Conservation (phyloP, 495 filamentous ascomycete species). For the Aspergillus sclerotioniger region DNA sequence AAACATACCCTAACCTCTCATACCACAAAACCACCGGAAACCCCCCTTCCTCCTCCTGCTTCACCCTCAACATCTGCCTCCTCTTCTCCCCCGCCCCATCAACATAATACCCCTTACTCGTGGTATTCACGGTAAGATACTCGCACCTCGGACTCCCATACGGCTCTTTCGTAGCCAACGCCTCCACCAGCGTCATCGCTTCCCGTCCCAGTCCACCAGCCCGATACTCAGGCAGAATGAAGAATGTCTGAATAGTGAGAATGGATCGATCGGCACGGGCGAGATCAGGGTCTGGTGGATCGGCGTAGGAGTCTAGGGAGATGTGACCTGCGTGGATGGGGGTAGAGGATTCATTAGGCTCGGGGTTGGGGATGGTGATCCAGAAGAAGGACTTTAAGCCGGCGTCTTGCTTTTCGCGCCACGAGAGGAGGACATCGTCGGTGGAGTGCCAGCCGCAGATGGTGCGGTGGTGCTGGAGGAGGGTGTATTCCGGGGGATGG, state of each 20-base stretch:
- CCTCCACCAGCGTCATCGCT: slow-evolving; percentile 23
- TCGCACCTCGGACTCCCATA: slow-evolving; percentile 23
- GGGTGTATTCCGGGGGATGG: slow-evolving; percentile 16
- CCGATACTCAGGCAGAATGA: slow-evolving; percentile 24
- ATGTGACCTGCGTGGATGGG: slow-evolving; percentile 24
- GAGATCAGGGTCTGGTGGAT: slow-evolving; percentile 19
- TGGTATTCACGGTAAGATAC: slow-evolving; percentile 18
- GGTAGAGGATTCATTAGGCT: neutral
- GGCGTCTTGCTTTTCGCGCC: slow-evolving; percentile 19
- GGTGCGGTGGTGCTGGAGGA: slow-evolving; percentile 26
- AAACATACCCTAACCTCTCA: slow-evolving; percentile 21
- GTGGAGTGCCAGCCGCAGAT: slow-evolving; percentile 27
- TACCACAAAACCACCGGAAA: slow-evolving; percentile 18
- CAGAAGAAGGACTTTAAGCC: slow-evolving; percentile 28
- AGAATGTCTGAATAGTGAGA: slow-evolving; percentile 25
- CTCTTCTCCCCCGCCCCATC: no score
- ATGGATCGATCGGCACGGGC: slow-evolving; percentile 17
- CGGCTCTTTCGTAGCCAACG: slow-evolving; percentile 17
- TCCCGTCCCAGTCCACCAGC: slow-evolving; percentile 16
- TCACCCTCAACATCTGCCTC: neutral
- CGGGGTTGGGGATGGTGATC: slow-evolving; percentile 16
- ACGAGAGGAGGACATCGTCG: slow-evolving; percentile 10
- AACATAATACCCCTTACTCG: slow-evolving; percentile 15
- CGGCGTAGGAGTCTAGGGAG: slow-evolving; percentile 26
- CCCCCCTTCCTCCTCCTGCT: neutral